These are phyloP conservation scores for Daldinia childiae DNA, from an alignment of 495 filamentous ascomycete genomes.

Conservation along the genomic window DNA sequence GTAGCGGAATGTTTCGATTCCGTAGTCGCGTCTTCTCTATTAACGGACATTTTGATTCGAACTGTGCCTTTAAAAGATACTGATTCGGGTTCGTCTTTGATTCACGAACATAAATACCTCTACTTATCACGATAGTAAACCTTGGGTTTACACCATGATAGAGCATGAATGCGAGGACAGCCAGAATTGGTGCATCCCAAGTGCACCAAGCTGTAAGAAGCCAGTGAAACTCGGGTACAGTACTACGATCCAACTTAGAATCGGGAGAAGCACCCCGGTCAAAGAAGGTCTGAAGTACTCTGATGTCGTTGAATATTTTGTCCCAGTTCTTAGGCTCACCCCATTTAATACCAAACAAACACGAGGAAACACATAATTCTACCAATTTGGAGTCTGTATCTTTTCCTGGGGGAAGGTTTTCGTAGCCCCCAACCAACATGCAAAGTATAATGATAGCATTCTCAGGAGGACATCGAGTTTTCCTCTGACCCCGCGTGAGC, in stretches of 20 bases:
- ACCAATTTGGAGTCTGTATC: not conserved
- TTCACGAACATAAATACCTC: no score
- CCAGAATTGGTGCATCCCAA: not conserved
- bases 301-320: not conserved
- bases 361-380: not conserved
- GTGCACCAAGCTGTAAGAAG: not conserved
- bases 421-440: not conserved
- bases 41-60: not conserved
- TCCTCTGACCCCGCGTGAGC: no score
- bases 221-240: not conserved
- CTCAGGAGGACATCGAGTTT: not conserved
- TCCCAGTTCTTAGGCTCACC: fast-evolving
- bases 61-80: not conserved
- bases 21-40: not conserved
- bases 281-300: not conserved
- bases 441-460: not conserved
- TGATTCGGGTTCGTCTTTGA: no score
- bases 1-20: not conserved
- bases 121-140: not conserved
- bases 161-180: not conserved
- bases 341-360: not conserved
- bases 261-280: not conserved
- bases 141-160: not conserved
- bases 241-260: not conserved
- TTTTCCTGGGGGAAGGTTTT: not conserved